Evolutionary conservation across 352 stramenopile species (phyloP).

Genomic region (Globisporangium okanoganense): DNA sequence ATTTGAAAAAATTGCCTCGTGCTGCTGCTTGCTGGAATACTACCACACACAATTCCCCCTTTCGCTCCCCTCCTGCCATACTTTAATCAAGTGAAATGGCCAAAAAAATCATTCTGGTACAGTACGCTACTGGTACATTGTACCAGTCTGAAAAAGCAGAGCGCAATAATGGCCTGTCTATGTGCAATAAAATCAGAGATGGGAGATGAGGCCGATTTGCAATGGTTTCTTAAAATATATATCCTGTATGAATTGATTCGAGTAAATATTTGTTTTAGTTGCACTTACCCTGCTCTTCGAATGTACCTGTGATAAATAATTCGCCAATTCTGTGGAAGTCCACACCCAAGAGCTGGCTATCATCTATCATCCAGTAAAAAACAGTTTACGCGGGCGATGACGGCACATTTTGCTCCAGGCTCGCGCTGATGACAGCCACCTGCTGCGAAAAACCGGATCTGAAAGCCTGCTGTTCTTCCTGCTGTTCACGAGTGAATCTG

Average conservation of each 20-base stretch:
- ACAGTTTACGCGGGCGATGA: background rate
- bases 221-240: background rate
- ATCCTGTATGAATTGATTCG: background rate
- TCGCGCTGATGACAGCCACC: background rate
- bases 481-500: background rate
- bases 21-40: too few species aligned
- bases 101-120: constrained; percentile 7
- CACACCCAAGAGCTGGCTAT: background rate
- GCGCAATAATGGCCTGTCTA: background rate
- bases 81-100: background rate
- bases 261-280: background rate
- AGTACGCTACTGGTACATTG: background rate
- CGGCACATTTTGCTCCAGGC: too few species aligned
- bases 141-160: constrained; percentile 1
- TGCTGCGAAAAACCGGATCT: background rate
- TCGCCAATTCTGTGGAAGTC: background rate
- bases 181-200: background rate
- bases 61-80: background rate
- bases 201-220: background rate
- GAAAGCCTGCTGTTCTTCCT: background rate
- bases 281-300: background rate
- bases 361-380: background rate
- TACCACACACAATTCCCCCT: background rate
- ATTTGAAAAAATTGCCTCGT: constrained; percentile 3
- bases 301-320: background rate